Evolutionary conservation across 495 filamentous ascomycete genomes (phyloP).

Genomic region (Aspergillus panamensis): DNA sequence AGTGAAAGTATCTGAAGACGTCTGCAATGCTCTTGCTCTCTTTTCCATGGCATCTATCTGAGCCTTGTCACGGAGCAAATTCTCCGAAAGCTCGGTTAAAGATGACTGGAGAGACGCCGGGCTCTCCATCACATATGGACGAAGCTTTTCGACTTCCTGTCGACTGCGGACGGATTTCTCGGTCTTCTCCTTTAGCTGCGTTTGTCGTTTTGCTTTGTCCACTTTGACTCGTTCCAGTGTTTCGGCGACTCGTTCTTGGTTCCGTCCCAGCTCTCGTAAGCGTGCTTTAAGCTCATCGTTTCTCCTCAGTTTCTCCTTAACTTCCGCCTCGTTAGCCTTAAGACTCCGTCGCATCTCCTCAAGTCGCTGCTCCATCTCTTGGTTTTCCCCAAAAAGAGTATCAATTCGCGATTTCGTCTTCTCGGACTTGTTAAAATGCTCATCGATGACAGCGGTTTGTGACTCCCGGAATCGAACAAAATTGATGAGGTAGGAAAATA

Average conservation of each 20-base stretch:
- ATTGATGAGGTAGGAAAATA: slow-evolving; percentile 96
- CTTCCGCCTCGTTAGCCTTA: slow-evolving; percentile 70
- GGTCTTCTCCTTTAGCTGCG: slow-evolving; percentile 74
- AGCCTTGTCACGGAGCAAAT: slow-evolving; percentile 68
- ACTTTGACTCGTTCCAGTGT: slow-evolving; percentile 70
- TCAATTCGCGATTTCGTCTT: slow-evolving; percentile 82
- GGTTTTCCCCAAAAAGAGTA: slow-evolving; percentile 78
- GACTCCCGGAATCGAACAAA: slow-evolving; percentile 95
- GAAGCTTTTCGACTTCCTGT: slow-evolving; percentile 81
- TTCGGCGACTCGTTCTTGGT: slow-evolving; percentile 73
- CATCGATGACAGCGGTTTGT: slow-evolving; percentile 78
- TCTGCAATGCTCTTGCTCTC: slow-evolving; percentile 83
- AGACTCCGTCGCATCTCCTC: slow-evolving; percentile 74
- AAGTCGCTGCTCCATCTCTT: slow-evolving; percentile 75
- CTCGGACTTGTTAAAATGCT: slow-evolving; percentile 88
- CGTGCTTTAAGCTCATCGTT: slow-evolving; percentile 82
- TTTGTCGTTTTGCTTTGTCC: slow-evolving; percentile 68
- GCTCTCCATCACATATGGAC: slow-evolving; percentile 86
- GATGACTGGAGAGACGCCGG: slow-evolving; percentile 76
- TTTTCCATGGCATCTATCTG: slow-evolving; percentile 85
- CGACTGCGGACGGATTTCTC: slow-evolving; percentile 53
- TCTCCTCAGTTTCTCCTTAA: slow-evolving; percentile 73
- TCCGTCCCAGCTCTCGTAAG: slow-evolving; percentile 69
- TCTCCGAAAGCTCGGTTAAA: slow-evolving; percentile 76
- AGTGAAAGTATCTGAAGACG: slow-evolving; percentile 81